Percentiles rank a stretch among this genome's conserved stretches.
These are phyloP conservation scores for Aphanomyces stellatus DNA, from an alignment of 352 stramenopile species.

Conservation along the genomic window DNA sequence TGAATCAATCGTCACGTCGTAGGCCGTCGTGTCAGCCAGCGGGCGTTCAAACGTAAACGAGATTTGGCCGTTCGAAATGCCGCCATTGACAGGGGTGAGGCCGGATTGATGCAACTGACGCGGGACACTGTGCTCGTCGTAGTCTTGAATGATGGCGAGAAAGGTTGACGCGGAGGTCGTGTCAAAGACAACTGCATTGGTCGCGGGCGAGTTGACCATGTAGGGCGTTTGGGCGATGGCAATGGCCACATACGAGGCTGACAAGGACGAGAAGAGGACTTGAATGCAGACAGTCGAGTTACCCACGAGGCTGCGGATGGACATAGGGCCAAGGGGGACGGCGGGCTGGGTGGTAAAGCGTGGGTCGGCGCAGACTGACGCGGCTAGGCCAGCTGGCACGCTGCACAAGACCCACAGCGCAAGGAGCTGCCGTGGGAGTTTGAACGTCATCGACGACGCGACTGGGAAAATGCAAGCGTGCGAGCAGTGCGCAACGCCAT, in stretches of 20 bases:
- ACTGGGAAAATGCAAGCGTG: too few relatives aligned
- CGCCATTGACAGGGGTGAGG: not conserved
- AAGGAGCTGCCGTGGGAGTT: not conserved
- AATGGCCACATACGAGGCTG: not conserved
- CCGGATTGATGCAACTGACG: not conserved
- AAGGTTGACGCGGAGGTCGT: not conserved
- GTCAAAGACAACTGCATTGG: slow-evolving; percentile 12
- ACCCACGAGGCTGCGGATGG: not conserved
- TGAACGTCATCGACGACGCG: too few relatives aligned
- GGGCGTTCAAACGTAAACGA: slow-evolving; percentile 13
- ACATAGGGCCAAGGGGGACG: not conserved
- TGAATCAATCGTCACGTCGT: not conserved
- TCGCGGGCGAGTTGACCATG: slow-evolving; percentile 7
- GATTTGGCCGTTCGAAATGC: not conserved
- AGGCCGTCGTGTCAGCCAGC: not conserved
- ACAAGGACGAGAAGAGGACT: not conserved
- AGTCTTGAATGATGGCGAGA: slow-evolving; percentile 4
- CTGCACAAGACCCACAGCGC: not conserved
- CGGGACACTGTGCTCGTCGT: not conserved
- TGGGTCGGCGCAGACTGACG: not conserved
- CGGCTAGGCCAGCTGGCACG: not conserved
- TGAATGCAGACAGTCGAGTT: not conserved
- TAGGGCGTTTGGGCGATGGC: not conserved
- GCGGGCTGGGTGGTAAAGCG: not conserved
- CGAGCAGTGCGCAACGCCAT: too few relatives aligned